Evolutionary conservation across 495 filamentous ascomycete genomes (phyloP).

Genomic region (Trichocladium antarcticum): DNA sequence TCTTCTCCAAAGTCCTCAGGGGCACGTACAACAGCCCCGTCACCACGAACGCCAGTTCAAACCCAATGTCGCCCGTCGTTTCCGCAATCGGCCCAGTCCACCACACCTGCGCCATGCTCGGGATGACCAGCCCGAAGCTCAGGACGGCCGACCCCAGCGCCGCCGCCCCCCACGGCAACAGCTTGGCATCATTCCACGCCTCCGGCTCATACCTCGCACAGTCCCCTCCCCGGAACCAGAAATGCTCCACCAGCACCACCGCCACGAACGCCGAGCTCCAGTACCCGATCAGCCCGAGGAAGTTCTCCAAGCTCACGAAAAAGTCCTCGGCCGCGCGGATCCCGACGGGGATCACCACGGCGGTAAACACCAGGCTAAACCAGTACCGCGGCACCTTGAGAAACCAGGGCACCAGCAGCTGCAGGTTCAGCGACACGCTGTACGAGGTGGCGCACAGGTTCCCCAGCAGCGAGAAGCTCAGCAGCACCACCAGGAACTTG

Average conservation of each 20-base stretch:
- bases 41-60: conserved; percentile 45
- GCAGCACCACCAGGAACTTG: conserved; percentile 44
- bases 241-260: conserved; percentile 40
- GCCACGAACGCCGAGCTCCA: conserved; percentile 45
- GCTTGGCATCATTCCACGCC: conserved; percentile 37
- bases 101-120: conserved; percentile 47
- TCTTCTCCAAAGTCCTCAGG: conserved; percentile 33
- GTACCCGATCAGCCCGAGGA: conserved; percentile 45
- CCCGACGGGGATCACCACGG: conserved; percentile 42
- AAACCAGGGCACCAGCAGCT: conserved; percentile 40
- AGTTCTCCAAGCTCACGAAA: conserved; percentile 43
- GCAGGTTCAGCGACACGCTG: conserved; percentile 47
- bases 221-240: conserved; percentile 31
- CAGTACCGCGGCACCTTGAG: conserved; percentile 41
- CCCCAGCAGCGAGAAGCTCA: conserved; percentile 42
- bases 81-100: conserved; percentile 44
- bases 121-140: conserved; percentile 40
- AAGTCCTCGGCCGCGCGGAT: conserved; percentile 42
- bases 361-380: conserved; percentile 40
- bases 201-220: conserved; percentile 33
- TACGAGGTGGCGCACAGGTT: conserved; percentile 41
- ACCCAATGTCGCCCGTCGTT: conserved; percentile 47
- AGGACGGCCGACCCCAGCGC: conserved; percentile 32
- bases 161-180: conserved; percentile 38
- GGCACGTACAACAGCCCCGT: conserved; percentile 39